Conservation (phyloP, 2,329 filamentous ascomycete species). For the Ascomycota sp. region DNA sequence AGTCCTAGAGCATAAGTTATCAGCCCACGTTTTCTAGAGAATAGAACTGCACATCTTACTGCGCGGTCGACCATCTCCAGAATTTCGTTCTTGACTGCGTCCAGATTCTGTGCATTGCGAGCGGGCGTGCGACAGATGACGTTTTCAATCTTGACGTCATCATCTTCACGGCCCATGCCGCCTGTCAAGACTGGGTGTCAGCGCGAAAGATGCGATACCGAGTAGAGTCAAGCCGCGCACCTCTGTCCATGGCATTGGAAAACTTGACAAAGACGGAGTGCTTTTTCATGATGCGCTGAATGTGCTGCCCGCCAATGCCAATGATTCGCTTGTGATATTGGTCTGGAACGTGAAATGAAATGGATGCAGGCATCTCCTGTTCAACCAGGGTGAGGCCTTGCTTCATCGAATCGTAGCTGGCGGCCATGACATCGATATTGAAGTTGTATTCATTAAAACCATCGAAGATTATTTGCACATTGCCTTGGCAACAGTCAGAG, state of each 20-base stretch:
- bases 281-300: constrained; percentile 99
- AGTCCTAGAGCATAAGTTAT: constrained; percentile 37
- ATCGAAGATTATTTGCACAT: constrained; percentile 97
- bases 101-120: constrained; percentile 87
- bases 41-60: constrained; percentile 24
- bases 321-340: constrained; percentile 99
- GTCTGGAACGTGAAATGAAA: constrained; percentile 96
- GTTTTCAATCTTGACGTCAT: constrained; percentile 96
- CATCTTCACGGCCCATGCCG: constrained; percentile 78
- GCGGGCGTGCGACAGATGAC: constrained; percentile 96
- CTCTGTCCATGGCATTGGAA: constrained; percentile 95
- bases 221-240: constrained; percentile 13
- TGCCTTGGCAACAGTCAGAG: constrained; percentile 29
- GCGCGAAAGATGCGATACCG: too few relatives aligned
- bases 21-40: constrained; percentile 1
- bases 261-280: constrained; percentile 99
- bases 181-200: constrained; percentile 11
- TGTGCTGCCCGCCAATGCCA: constrained; percentile 93
- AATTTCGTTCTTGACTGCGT: constrained; percentile 96
- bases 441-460: constrained; percentile 99
- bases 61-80: constrained; percentile 98
- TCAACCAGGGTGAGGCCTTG: constrained; percentile 83
- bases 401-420: constrained; percentile 84
- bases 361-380: constrained; percentile 97
- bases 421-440: constrained; percentile 92